Conservation (phyloP, 345 rosid species). For the Luvunga scandens region DNA sequence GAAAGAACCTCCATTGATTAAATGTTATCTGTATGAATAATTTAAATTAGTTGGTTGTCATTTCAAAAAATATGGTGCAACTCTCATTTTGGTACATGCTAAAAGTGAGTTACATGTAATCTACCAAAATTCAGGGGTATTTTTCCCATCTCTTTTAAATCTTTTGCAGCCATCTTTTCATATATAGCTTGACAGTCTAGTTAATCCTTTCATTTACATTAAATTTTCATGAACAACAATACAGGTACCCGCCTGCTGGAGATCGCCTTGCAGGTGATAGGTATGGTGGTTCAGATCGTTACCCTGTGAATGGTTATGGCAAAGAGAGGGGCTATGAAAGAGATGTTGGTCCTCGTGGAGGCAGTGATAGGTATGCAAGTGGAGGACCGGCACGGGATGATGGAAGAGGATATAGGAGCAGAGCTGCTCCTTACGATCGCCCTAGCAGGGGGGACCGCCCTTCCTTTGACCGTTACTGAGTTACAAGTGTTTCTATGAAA, state of each 20-base stretch:
- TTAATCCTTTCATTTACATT: background rate
- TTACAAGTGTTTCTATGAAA: background rate
- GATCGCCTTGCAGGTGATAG: conserved; percentile 76
- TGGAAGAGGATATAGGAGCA: conserved; percentile 68
- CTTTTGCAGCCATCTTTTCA: background rate
- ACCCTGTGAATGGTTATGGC: conserved; percentile 62
- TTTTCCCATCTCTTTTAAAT: too few relatives aligned
- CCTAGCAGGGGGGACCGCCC: conserved; percentile 69
- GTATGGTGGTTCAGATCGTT: conserved; percentile 73
- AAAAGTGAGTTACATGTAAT: too few relatives aligned
- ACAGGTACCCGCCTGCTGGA: conserved; percentile 67
- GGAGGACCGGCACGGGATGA: conserved; percentile 74
- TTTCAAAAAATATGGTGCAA: too few relatives aligned
- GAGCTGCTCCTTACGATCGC: conserved; percentile 79
- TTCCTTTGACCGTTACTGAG: conserved; percentile 74
- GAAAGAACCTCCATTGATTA: too few relatives aligned
- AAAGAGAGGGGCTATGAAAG: conserved; percentile 74
- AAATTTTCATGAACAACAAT: background rate
- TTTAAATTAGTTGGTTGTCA: too few relatives aligned
- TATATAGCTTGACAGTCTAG: background rate
- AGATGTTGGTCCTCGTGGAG: conserved; percentile 61
- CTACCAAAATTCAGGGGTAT: too few relatives aligned
- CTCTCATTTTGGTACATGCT: too few relatives aligned
- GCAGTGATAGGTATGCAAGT: conserved; percentile 58
- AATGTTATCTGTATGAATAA: too few relatives aligned